Percentiles rank a stretch among this genome's conserved stretches.
These are phyloP conservation scores for Grosmannia clavigera DNA, from an alignment of 2,329 filamentous ascomycete genomes.

Conservation along the genomic window DNA sequence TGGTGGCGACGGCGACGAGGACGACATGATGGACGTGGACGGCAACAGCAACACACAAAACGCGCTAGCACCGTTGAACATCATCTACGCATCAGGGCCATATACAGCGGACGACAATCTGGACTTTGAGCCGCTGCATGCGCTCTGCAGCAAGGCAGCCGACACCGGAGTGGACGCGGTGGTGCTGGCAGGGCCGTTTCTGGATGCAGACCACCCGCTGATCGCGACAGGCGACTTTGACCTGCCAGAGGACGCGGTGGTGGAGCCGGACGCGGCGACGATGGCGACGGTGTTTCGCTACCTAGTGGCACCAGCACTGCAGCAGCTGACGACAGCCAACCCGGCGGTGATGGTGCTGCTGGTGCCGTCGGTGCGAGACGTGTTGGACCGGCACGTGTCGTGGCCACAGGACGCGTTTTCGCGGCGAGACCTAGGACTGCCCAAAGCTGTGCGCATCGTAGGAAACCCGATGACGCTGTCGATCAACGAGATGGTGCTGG, in stretches of 20 bases:
- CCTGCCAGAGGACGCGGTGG: slow-evolving; percentile 49
- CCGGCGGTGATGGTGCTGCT: slow-evolving; percentile 73
- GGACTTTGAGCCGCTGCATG: slow-evolving; percentile 74
- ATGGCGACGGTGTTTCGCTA: slow-evolving; percentile 74
- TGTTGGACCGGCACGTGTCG: slow-evolving; percentile 69
- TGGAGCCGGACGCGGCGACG: slow-evolving; percentile 67
- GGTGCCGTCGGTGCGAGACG: slow-evolving; percentile 71
- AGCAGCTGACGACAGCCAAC: slow-evolving; percentile 55
- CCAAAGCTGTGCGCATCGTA: slow-evolving; percentile 63
- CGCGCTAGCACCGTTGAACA: slow-evolving; percentile 54
- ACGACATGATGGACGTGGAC: slow-evolving; percentile 48
- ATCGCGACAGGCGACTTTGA: slow-evolving; percentile 72
- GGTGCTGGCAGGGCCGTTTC: slow-evolving; percentile 73
- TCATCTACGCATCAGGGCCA: slow-evolving; percentile 72
- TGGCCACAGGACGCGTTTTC: slow-evolving; percentile 60
- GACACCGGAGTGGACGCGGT: slow-evolving; percentile 66
- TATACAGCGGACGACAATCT: slow-evolving; percentile 90
- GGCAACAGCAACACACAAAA: background rate
- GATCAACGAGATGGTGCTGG: slow-evolving; percentile 76
- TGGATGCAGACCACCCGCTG: slow-evolving; percentile 83
- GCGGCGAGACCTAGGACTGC: slow-evolving; percentile 62
- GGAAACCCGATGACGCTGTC: slow-evolving; percentile 85
- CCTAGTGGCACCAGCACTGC: slow-evolving; percentile 62
- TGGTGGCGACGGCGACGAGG: background rate
- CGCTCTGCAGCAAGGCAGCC: slow-evolving; percentile 66